phyloP scores from a whole-genome alignment of 352 stramenopile genomes.

The Pythium dissimile region DNA sequence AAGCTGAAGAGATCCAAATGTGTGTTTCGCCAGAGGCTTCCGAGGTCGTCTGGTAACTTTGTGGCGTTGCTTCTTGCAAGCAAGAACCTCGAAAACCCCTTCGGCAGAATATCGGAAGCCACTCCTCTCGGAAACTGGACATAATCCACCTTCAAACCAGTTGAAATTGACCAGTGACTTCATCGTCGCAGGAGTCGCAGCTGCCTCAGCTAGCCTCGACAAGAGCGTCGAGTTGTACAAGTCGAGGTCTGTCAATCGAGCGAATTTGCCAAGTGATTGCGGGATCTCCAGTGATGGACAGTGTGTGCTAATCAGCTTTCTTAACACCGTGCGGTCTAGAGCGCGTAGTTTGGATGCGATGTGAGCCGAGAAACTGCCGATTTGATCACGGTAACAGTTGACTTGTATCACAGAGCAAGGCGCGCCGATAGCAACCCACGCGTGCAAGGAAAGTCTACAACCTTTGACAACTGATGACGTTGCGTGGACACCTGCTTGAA shows the following conservation, averaged over 20 bases:
- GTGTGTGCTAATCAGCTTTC: conserved; percentile 21
- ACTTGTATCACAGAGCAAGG: conserved; percentile 22
- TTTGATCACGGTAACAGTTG: conserved; percentile 12
- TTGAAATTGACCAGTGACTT: conserved; percentile 11
- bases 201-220: conserved; percentile 9
- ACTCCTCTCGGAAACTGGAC: conserved; percentile 4
- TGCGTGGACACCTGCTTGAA: neutral
- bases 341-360: neutral
- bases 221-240: conserved; percentile 19
- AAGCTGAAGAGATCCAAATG: conserved; percentile 14
- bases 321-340: conserved; percentile 4
- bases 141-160: conserved; percentile 3
- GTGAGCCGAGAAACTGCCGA: neutral
- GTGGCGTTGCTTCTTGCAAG: conserved; percentile 16
- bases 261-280: conserved; percentile 4
- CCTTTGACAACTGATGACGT: neutral
- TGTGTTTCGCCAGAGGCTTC: neutral
- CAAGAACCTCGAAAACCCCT: conserved; percentile 7
- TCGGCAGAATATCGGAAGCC: conserved; percentile 3
- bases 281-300: conserved; percentile 15
- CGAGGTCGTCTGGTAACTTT: conserved; percentile 9
- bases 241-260: conserved; percentile 4
- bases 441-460: conserved; percentile 4
- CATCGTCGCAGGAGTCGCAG: conserved; percentile 5
- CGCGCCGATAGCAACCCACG: neutral